A percentile compares a stretch with the other conserved stretches of the same genome.
Conservation (phyloP, 2,329 filamentous ascomycete genomes). For the Calonectria ilicicola region DNA sequence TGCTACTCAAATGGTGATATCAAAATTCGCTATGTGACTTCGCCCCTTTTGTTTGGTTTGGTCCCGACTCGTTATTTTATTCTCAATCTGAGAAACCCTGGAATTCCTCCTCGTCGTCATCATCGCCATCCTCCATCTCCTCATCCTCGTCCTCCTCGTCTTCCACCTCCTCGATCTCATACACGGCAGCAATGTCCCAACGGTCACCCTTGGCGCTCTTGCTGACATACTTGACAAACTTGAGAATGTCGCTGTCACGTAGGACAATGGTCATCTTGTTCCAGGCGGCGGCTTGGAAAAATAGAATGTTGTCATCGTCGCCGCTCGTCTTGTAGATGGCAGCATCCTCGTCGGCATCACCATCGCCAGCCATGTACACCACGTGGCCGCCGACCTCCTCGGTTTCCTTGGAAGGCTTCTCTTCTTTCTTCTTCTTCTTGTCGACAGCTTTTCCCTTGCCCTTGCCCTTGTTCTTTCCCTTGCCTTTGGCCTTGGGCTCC, state of each 20-base stretch:
- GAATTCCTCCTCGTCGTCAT: constrained; percentile 62
- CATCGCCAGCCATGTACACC: constrained; percentile 94
- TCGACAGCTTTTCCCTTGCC: constrained; percentile 45
- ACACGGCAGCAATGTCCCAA: constrained; percentile 88
- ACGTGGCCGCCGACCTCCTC: constrained; percentile 81
- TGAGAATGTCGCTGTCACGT: constrained; percentile 85
- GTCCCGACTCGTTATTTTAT: constrained; percentile 51
- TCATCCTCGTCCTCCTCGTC: constrained; percentile 56
- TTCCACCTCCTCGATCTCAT: constrained; percentile 74
- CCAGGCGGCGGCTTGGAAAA: constrained; percentile 78
- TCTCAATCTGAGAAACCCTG: constrained; percentile 64
- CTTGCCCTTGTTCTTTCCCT: constrained; percentile 40
- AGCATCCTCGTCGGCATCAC: constrained; percentile 78
- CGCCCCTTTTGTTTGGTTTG: constrained; percentile 28
- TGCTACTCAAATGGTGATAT: constrained; percentile 31
- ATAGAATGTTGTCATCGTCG: constrained; percentile 80
- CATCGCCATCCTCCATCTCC: constrained; percentile 36
- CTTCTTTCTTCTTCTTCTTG: constrained; percentile 25
- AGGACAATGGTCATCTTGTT: constrained; percentile 93
- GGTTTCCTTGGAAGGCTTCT: constrained; percentile 50
- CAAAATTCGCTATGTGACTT: constrained; percentile 27
- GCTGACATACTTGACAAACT: constrained; percentile 98
- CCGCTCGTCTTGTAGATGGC: constrained; percentile 86
- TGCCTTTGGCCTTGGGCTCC: constrained; percentile 48
- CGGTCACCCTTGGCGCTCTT: constrained; percentile 85